phyloP scores from a whole-genome alignment of 164 flowering plant genomes.

The Magnolia officinalis region DNA sequence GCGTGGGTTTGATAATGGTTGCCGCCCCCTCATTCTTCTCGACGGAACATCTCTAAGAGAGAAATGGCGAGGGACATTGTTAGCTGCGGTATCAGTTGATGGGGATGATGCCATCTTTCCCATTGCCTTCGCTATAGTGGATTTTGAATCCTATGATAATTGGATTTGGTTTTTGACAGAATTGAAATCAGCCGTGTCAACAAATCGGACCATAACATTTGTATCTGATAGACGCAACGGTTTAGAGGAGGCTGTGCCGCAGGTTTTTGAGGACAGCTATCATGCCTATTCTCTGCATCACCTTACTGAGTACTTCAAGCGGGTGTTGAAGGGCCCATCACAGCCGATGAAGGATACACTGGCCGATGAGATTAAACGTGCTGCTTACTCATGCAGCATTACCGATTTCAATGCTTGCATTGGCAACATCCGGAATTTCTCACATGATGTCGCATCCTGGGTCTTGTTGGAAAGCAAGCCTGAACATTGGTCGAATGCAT shows the following conservation, averaged over 20 bases:
- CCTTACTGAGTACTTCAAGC: slow-evolving; percentile 57
- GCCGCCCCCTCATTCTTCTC: slow-evolving; percentile 74
- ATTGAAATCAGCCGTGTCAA: slow-evolving; percentile 43
- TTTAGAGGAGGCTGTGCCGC: slow-evolving; percentile 42
- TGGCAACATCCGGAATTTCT: slow-evolving; percentile 54
- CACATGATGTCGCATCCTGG: slow-evolving; percentile 70
- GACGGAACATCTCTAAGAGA: slow-evolving; percentile 55
- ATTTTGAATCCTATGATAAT: slow-evolving; percentile 61
- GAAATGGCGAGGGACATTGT: slow-evolving; percentile 57
- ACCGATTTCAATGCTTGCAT: slow-evolving; percentile 43
- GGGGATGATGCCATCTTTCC: slow-evolving; percentile 77
- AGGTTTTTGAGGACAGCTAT: slow-evolving; percentile 46
- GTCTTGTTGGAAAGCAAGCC: slow-evolving; percentile 53
- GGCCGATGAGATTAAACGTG: slow-evolving; percentile 60
- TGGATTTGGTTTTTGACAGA: slow-evolving; percentile 74
- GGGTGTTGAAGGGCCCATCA: slow-evolving; percentile 57
- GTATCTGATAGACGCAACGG: slow-evolving; percentile 65
- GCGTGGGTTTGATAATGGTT: slow-evolving; percentile 62
- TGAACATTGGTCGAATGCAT: slow-evolving; percentile 77
- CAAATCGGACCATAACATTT: slow-evolving; percentile 45
- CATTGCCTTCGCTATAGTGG: slow-evolving; percentile 72
- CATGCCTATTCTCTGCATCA: slow-evolving; percentile 57
- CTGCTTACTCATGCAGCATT: slow-evolving; percentile 53
- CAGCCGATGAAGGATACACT: slow-evolving; percentile 67
- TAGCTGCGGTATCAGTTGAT: slow-evolving; percentile 67